These are phyloP conservation scores for Vararia minispora DNA, from an alignment of 768 basidiomycete genomes.

Conservation along the genomic window DNA sequence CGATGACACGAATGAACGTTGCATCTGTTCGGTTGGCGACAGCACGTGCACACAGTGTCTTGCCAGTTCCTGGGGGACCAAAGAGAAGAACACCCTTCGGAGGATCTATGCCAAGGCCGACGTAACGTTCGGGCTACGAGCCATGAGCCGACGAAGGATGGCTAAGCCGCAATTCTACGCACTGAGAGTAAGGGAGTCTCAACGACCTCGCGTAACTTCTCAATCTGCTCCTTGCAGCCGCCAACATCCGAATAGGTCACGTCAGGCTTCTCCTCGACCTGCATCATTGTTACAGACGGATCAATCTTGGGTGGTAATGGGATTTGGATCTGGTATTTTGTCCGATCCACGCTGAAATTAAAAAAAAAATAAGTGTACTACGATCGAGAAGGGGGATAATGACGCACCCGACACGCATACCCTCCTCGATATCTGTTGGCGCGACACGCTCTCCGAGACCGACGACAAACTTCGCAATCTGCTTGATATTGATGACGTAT, in stretches of 20 bases:
- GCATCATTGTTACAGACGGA: constrained; percentile 99
- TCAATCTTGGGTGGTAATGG: constrained; percentile 98
- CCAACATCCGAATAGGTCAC: constrained; percentile 97
- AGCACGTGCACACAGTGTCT: constrained; percentile 95
- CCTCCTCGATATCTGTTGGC: constrained; percentile 97
- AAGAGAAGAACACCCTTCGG: constrained; percentile 96
- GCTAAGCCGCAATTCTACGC: constrained; percentile 17
- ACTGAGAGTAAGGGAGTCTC: constrained; percentile 93
- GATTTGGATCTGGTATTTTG: constrained; percentile 98
- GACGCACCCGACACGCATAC: constrained; percentile 98
- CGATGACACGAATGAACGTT: constrained; percentile 98
- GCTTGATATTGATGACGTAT: constrained; percentile 99
- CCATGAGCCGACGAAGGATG: too few species aligned
- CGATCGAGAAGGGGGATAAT: constrained; percentile 2
- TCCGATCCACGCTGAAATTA: constrained; percentile 79
- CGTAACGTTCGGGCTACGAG: constrained; percentile 91
- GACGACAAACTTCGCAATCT: constrained; percentile 99
- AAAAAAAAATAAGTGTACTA: constrained; percentile 3
- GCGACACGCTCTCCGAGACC: constrained; percentile 94
- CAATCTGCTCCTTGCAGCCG: constrained; percentile 99
- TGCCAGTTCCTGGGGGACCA: constrained; percentile 96
- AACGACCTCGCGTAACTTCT: constrained; percentile 96
- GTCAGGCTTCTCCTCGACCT: constrained; percentile 97
- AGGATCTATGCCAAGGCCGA: constrained; percentile 96
- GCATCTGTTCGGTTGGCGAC: constrained; percentile 98